phyloP scores from a whole-genome alignment of 495 filamentous ascomycete genomes.

The Penicillium flavigenum region DNA sequence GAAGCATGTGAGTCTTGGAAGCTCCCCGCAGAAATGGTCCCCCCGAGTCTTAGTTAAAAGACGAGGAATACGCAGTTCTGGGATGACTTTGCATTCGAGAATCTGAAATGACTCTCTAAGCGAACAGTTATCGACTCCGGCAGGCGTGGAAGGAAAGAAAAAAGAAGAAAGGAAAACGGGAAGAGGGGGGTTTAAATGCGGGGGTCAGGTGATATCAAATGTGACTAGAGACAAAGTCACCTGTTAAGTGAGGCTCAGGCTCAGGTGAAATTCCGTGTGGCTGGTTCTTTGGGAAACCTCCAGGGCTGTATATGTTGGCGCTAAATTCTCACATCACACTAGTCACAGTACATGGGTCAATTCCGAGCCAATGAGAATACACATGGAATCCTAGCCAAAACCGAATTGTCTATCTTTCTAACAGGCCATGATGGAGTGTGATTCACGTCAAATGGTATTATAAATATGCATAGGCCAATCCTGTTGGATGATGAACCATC shows the following conservation, averaged over 20 bases:
- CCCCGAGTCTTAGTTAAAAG: constrained; percentile 29
- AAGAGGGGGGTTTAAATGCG: constrained; percentile 33
- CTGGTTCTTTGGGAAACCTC: neutral
- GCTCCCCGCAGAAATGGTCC: constrained; percentile 31
- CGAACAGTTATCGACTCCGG: constrained; percentile 41
- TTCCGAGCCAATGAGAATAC: neutral
- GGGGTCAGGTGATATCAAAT: constrained; percentile 34
- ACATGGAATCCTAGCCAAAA: neutral
- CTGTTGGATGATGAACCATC: constrained; percentile 17
- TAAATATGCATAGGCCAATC: neutral
- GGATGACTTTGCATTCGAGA: constrained; percentile 35
- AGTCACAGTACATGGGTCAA: neutral
- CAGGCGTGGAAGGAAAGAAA: constrained; percentile 30
- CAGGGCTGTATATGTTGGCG: constrained; percentile 11
- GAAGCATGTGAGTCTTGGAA: constrained; percentile 40
- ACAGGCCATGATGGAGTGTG: neutral
- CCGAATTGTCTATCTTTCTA: neutral
- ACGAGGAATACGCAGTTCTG: constrained; percentile 20
- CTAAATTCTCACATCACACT: constrained; percentile 13
- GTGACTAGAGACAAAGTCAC: constrained; percentile 8
- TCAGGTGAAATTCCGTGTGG: neutral
- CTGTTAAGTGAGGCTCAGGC: constrained; percentile 6
- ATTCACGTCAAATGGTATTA: neutral
- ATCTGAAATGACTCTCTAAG: constrained; percentile 30
- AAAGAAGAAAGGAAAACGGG: constrained; percentile 14